Evolutionary conservation across 768 basidiomycete genomes (phyloP).

Genomic region (Serpula lacrymans): DNA sequence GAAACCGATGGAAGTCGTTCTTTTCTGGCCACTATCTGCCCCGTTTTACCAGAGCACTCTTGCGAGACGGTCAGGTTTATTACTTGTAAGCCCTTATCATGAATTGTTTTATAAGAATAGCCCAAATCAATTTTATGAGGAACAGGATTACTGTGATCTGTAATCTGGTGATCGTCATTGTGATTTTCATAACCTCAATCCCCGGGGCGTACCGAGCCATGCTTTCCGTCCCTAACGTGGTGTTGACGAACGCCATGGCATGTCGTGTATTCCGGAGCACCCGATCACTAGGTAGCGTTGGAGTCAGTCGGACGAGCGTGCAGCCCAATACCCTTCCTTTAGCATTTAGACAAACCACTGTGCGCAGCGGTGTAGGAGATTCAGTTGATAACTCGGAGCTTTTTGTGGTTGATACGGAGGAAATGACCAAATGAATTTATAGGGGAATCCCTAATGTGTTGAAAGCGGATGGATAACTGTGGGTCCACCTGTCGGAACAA

Average conservation of each 20-base stretch:
- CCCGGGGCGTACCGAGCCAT: conserved; percentile 14
- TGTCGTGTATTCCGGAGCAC: conserved; percentile 23
- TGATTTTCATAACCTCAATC: conserved; percentile 15
- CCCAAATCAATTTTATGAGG: background rate
- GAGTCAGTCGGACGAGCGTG: too few relatives aligned
- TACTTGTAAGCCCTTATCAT: conserved; percentile 23
- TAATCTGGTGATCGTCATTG: conserved; percentile 20
- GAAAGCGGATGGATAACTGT: too few relatives aligned
- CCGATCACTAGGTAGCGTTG: too few relatives aligned
- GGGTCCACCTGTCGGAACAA: too few relatives aligned
- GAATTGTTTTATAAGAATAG: background rate
- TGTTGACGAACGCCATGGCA: conserved; percentile 18
- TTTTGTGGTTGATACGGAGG: too few relatives aligned
- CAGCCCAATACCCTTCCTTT: too few relatives aligned
- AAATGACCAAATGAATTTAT: too few relatives aligned
- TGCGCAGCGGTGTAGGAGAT: too few relatives aligned
- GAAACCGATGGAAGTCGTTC: conserved; percentile 11
- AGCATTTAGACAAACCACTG: too few relatives aligned
- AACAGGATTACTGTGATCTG: conserved; percentile 21
- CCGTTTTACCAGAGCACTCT: conserved; percentile 18
- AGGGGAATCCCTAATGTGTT: too few relatives aligned
- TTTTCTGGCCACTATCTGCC: conserved; percentile 20
- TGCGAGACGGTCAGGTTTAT: conserved; percentile 29
- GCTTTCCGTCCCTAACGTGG: conserved; percentile 18
- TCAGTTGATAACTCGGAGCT: too few relatives aligned